Conservation (phyloP, 495 filamentous ascomycete species). For the Cercophora newfieldiana region DNA sequence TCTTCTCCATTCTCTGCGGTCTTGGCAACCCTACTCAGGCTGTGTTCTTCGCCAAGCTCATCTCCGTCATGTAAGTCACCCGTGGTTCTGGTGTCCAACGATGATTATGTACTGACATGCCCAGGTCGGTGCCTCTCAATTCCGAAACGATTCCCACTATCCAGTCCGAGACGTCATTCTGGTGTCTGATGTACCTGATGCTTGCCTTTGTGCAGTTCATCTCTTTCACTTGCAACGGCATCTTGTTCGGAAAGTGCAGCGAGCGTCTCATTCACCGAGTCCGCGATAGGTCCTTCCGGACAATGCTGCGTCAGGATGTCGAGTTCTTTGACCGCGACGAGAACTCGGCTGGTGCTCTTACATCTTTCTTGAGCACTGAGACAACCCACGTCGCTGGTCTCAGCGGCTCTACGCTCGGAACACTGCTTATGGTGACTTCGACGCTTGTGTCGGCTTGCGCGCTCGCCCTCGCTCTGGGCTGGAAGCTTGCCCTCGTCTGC, state of each 20-base stretch:
- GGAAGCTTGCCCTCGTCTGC: slow-evolving; percentile 89
- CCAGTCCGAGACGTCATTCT: slow-evolving; percentile 75
- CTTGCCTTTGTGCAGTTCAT: slow-evolving; percentile 78
- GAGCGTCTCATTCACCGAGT: slow-evolving; percentile 78
- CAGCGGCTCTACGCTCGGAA: slow-evolving; percentile 77
- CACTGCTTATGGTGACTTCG: slow-evolving; percentile 71
- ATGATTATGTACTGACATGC: slow-evolving; percentile 26
- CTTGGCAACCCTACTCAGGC: slow-evolving; percentile 83
- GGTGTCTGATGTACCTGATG: slow-evolving; percentile 93
- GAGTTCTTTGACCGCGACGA: slow-evolving; percentile 81
- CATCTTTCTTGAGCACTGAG: slow-evolving; percentile 82
- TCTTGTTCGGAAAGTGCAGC: slow-evolving; percentile 76
- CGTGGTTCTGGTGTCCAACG: slow-evolving; percentile 6
- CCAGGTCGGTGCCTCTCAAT: slow-evolving; percentile 39
- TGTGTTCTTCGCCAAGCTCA: slow-evolving; percentile 88
- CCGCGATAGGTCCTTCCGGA: slow-evolving; percentile 75
- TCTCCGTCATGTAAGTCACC: slow-evolving; percentile 51
- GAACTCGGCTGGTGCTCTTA: slow-evolving; percentile 80
- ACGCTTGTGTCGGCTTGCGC: slow-evolving; percentile 69
- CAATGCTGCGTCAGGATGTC: slow-evolving; percentile 89
- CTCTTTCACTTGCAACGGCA: slow-evolving; percentile 65
- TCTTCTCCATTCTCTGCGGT: slow-evolving; percentile 79
- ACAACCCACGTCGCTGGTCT: slow-evolving; percentile 82
- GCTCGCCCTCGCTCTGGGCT: slow-evolving; percentile 70
- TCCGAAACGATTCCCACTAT: slow-evolving; percentile 42